A percentile compares a stretch with the other conserved stretches of the same genome.
Conservation (phyloP, 78 protist genomes). For the Mastigamoeba balamuthi region DNA sequence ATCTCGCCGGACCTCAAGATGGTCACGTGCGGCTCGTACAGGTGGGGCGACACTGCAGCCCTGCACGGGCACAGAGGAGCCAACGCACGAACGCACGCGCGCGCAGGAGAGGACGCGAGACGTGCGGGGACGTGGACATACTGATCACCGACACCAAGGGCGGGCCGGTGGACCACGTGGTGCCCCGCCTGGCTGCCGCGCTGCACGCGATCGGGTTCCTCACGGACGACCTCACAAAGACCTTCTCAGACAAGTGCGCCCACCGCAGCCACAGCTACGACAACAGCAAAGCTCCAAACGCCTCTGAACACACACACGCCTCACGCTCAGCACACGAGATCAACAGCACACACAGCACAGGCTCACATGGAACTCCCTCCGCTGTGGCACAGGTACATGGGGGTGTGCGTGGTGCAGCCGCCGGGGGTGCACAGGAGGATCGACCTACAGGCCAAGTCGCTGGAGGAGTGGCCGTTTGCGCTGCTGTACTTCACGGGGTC, state of each 20-base stretch:
- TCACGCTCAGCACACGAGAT: no score
- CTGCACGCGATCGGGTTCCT: background rate
- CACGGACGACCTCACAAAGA: slow-evolving; percentile 6
- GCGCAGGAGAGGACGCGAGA: background rate
- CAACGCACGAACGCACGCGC: background rate
- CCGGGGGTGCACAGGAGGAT: slow-evolving; percentile 12
- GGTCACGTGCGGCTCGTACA: background rate
- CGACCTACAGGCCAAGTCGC: slow-evolving; percentile 2
- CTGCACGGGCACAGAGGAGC: background rate
- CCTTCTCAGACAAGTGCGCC: background rate
- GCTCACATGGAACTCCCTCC: no score
- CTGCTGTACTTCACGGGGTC: slow-evolving; percentile 31
- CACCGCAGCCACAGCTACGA: no score
- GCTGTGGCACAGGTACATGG: slow-evolving; percentile 32
- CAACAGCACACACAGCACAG: no score
- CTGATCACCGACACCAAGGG: slow-evolving; percentile 11
- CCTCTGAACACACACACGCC: no score
- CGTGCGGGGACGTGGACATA: slow-evolving; percentile 26
- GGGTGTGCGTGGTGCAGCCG: slow-evolving; percentile 5
- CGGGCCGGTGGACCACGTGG: background rate
- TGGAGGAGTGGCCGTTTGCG: slow-evolving; percentile 31
- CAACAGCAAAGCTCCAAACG: no score
- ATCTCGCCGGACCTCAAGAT: background rate
- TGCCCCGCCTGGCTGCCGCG: background rate
- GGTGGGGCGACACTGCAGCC: background rate